Evolutionary conservation across 1,139 yeast species (phyloP), one percentile per base, ranked within the genome.

Genomic region (Meyerozyma carpophila): DNA sequence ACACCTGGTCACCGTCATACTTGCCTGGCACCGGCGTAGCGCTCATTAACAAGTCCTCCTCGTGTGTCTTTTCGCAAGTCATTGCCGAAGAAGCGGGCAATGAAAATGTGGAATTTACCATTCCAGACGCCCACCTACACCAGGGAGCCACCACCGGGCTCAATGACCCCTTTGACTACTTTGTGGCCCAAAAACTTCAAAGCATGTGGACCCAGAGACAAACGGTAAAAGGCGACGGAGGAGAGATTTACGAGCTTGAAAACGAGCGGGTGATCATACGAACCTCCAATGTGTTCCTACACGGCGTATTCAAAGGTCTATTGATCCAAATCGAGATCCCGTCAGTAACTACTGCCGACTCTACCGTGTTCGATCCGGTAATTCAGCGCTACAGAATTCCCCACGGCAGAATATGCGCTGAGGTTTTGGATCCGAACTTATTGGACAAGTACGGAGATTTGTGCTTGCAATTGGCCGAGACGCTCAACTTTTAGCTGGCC

Each of bases 141-240:
- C 52, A 58, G 34, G 78, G 78, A 0, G 77, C 79, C 18, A 71
- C 81, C 2, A 61, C 70, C 0, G 81, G 77, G 2, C 55, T 75
- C 32, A 70, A 70, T 44, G 82, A 77, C 48, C 65, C 70, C 16
- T 75, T 77, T 51, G 83, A 79, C 48, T 52, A 58, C 53, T 53
- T 82, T 44, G 59, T 78, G 0, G 67, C 70, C 24, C 75, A 77
- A 32, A 84, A 84, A 55, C 62, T 87, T 43, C 87, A 82, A 56
- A 79, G 89, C 51, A 61, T 84, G 43, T 88, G 95, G 95, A 66
- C 73, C 1, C 73, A 79, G 44, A 69, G 87, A 47, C 95, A 87
- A 59, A 70, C 79, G n/a, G 74, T 86, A 39, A 77, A 79, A 50
- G 95, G 94, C 2, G 93, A 85, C 49, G 93, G 93, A 4, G 88